These are phyloP conservation scores for Beverwykella pulmonaria DNA, from an alignment of 495 filamentous ascomycete species.

Conservation along the genomic window DNA sequence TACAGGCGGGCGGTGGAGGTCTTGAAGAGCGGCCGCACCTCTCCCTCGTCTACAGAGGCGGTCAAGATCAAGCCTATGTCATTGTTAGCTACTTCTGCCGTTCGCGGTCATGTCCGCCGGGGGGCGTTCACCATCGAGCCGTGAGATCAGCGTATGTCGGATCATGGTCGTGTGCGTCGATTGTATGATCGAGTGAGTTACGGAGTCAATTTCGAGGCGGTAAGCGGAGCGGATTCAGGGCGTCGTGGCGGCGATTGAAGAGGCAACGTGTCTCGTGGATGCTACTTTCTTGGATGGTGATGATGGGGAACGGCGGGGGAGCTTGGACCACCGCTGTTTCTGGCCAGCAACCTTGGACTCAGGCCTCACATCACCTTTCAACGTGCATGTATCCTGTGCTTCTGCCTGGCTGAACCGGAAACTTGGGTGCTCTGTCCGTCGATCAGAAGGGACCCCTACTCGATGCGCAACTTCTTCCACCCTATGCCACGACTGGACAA, in stretches of 20 bases:
- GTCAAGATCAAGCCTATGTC: constrained; percentile 83
- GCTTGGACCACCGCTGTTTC: not conserved
- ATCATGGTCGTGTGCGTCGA: constrained; percentile 67
- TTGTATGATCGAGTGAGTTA: no score
- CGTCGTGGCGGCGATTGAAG: not conserved
- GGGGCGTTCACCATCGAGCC: constrained; percentile 76
- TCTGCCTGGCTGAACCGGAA: not conserved
- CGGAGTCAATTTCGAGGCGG: not conserved
- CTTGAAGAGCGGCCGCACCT: constrained; percentile 51
- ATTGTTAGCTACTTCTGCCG: not conserved
- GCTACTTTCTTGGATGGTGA: not conserved
- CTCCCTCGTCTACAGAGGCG: constrained; percentile 90
- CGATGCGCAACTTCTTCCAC: not conserved
- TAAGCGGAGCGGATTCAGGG: not conserved
- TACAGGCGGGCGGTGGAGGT: not conserved
- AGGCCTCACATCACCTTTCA: not conserved
- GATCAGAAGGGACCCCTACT: not conserved
- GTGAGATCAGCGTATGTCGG: constrained; percentile 88
- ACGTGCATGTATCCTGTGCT: not conserved
- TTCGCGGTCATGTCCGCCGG: constrained; percentile 3
- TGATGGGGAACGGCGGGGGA: constrained; percentile 2
- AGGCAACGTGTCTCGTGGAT: constrained; percentile 4
- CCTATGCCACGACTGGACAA: not conserved
- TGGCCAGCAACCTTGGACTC: not conserved
- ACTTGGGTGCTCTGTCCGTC: not conserved